Percentiles rank a stretch among this genome's conserved stretches.
These are phyloP conservation scores for Austroboletus novae-zelandiae DNA, from an alignment of 1,284 basidiomycete species.

Conservation along the genomic window DNA sequence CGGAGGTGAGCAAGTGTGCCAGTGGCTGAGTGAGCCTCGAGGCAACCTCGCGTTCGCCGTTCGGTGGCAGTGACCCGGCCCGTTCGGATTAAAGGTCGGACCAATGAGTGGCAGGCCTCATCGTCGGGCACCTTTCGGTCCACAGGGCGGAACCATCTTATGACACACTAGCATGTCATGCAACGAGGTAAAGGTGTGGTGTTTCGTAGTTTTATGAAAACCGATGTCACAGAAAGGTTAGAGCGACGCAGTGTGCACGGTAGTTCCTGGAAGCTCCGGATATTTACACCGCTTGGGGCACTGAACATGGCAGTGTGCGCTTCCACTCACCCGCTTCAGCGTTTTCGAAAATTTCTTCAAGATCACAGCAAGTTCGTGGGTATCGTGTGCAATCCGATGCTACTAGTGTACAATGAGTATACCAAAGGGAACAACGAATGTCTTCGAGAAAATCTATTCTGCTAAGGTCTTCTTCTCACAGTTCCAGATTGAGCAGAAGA, in stretches of 20 bases:
- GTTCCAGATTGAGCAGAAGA: conserved; percentile 29
- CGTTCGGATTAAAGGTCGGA: not conserved
- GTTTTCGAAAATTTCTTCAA: not conserved
- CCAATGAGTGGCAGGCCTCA: not conserved
- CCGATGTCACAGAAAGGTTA: not conserved
- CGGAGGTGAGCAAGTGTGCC: not conserved
- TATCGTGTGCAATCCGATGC: conserved; percentile 9
- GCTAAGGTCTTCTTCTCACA: conserved; percentile 15
- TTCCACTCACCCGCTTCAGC: not conserved
- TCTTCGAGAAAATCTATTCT: not conserved
- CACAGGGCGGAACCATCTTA: conserved; percentile 14
- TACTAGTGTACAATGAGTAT: conserved; percentile 26
- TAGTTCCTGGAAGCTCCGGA: not conserved
- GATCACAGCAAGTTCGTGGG: not conserved
- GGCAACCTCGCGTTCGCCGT: conserved; percentile 17
- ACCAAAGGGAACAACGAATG: not conserved
- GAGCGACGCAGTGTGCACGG: not conserved
- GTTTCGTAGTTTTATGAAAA: conserved; percentile 3
- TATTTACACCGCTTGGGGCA: not conserved
- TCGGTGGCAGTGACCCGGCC: conserved; percentile 22
- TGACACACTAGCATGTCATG: conserved; percentile 7
- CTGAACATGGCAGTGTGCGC: not conserved
- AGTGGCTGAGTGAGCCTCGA: conserved; percentile 22
- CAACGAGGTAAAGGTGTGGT: conserved; percentile 22
- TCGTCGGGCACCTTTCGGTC: conserved; percentile 10